A percentile compares a stretch with the other conserved stretches of the same genome.
These are phyloP conservation scores for Cupressus sempervirens DNA, from an alignment of 75 land plant genomes.

Conservation along the genomic window DNA sequence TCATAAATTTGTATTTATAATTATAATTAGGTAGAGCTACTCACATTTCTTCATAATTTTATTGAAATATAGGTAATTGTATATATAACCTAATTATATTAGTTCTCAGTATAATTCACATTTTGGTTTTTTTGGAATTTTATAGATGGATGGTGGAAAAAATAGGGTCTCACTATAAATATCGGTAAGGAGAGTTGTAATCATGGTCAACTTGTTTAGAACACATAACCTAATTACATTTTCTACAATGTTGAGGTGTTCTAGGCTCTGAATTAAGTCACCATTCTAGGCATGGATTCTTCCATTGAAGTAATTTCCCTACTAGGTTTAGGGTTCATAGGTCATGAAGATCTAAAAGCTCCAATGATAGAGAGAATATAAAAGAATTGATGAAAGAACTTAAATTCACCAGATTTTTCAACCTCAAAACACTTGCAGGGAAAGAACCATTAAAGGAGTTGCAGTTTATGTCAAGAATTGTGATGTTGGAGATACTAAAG, in stretches of 20 bases:
- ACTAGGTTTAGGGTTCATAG: constrained; percentile 25
- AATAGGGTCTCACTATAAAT: too few relatives aligned
- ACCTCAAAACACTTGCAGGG: neutral
- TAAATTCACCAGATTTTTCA: neutral
- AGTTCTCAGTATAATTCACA: too few relatives aligned
- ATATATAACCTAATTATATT: too few relatives aligned
- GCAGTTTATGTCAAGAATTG: constrained; percentile 37
- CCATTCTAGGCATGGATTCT: constrained; percentile 21
- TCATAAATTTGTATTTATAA: too few relatives aligned
- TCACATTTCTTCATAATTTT: too few relatives aligned
- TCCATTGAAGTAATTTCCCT: constrained; percentile 23
- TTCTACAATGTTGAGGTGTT: constrained; percentile 18
- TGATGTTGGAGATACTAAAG: constrained; percentile 35
- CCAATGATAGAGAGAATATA: constrained; percentile 22
- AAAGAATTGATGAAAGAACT: constrained; percentile 20
- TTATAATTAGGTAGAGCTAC: too few relatives aligned
- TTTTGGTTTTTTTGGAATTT: too few relatives aligned
- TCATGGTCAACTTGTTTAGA: too few relatives aligned
- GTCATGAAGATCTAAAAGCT: neutral
- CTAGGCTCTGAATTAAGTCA: constrained; percentile 12
- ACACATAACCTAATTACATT: too few relatives aligned
- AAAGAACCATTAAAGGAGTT: constrained; percentile 4
- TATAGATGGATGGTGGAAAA: too few relatives aligned
- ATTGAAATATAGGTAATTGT: too few relatives aligned
- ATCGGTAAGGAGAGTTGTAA: too few relatives aligned